Evolutionary conservation across 495 filamentous ascomycete species (phyloP).

Genomic region (Penicillium argentinense): DNA sequence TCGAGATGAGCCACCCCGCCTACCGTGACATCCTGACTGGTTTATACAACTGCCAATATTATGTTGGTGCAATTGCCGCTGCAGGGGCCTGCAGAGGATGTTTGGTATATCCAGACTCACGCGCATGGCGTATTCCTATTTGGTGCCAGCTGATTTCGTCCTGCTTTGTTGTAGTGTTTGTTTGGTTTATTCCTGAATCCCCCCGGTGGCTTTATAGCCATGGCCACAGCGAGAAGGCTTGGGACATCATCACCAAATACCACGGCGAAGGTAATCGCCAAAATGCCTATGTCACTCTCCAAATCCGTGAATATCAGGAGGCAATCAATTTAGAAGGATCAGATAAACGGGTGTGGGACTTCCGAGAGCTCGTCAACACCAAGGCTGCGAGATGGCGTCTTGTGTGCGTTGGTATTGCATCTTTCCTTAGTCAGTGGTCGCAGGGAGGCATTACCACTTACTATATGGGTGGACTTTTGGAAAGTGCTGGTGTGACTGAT

Average conservation of each 20-base stretch:
- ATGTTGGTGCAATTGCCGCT: constrained; percentile 51
- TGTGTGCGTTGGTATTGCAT: constrained; percentile 42
- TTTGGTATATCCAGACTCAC: constrained; percentile 20
- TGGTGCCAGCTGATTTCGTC: constrained; percentile 63
- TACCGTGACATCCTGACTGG: constrained; percentile 64
- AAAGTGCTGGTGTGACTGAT: constrained; percentile 54
- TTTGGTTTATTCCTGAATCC: constrained; percentile 31
- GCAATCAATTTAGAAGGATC: constrained; percentile 52
- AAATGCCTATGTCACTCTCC: constrained; percentile 55
- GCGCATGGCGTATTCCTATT: constrained; percentile 57
- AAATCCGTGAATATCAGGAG: constrained; percentile 58
- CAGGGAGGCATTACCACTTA: constrained; percentile 68
- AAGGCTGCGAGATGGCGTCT: constrained; percentile 55
- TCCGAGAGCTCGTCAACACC: constrained; percentile 59
- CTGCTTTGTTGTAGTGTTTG: constrained; percentile 31
- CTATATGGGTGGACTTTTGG: constrained; percentile 58
- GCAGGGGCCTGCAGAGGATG: constrained; percentile 23
- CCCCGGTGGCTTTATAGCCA: constrained; percentile 51
- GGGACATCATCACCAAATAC: constrained; percentile 52
- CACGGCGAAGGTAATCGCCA: constrained; percentile 56
- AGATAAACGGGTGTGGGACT: constrained; percentile 71
- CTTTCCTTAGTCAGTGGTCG: constrained; percentile 65
- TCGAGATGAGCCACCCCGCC: constrained; percentile 68
- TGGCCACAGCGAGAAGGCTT: constrained; percentile 52
- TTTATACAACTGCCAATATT: constrained; percentile 64